Conservation (phyloP, 768 basidiomycete species). For the Chlorophyllum brunneum region DNA sequence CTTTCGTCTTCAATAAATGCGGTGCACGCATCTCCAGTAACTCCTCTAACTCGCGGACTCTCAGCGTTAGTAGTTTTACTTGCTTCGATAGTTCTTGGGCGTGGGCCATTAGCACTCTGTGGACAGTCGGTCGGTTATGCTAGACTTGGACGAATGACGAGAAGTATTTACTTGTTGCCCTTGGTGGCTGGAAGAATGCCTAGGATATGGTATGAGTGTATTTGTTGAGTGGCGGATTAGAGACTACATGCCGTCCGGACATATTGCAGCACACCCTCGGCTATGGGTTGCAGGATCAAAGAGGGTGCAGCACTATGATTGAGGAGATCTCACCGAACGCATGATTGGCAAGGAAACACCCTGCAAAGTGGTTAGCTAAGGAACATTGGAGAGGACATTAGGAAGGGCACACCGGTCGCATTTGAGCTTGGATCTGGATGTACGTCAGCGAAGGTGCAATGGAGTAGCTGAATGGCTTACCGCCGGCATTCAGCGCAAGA, state of each 20-base stretch:
- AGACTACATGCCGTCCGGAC: constrained; percentile 39
- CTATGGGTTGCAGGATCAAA: constrained; percentile 19
- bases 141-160: background rate
- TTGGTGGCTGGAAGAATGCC: constrained; percentile 51
- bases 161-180: constrained; percentile 44
- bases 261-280: constrained; percentile 48
- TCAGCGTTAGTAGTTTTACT: constrained; percentile 36
- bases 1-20: constrained; percentile 6
- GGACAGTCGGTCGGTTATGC: background rate
- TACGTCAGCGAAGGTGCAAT: background rate
- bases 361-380: too few relatives aligned
- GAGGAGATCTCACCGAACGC: constrained; percentile 31
- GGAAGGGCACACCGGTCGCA: constrained; percentile 38
- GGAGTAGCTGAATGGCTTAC: constrained; percentile 21
- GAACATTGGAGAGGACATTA: background rate
- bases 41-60: constrained; percentile 43
- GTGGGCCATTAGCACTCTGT: constrained; percentile 48
- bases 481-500: constrained; percentile 54
- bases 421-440: constrained; percentile 46
- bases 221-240: background rate
- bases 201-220: constrained; percentile 2
- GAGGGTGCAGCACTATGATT: background rate
- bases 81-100: constrained; percentile 44
- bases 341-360: constrained; percentile 52
- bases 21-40: constrained; percentile 26